Evolutionary conservation across 2,329 filamentous ascomycete genomes (phyloP).

Genomic region (Monosporascus sp.): DNA sequence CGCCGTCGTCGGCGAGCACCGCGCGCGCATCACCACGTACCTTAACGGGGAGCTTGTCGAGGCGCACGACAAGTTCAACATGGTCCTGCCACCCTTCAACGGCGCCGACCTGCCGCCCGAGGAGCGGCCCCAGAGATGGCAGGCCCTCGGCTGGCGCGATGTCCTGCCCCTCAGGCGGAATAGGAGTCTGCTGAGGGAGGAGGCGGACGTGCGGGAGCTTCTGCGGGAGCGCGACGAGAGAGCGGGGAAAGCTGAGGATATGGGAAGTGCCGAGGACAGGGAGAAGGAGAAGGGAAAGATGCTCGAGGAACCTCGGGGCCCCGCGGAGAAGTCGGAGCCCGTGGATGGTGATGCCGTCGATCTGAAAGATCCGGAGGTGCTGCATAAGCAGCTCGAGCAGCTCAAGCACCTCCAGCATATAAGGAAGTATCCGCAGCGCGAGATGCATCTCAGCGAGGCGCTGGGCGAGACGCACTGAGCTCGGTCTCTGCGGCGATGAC

Average conservation of each 20-base stretch:
- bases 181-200: background rate
- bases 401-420: background rate
- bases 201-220: background rate
- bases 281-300: background rate
- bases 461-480: background rate
- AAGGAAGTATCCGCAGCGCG: background rate
- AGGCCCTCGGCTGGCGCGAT: background rate
- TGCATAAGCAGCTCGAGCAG: background rate
- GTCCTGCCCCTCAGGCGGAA: background rate
- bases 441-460: background rate
- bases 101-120: background rate
- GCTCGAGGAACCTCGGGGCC: too few relatives aligned
- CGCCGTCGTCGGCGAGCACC: background rate
- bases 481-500: too few relatives aligned
- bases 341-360: too few relatives aligned
- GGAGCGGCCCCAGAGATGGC: background rate
- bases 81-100: background rate
- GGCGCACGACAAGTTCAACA: background rate
- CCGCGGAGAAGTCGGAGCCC: too few relatives aligned
- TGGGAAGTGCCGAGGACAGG: background rate
- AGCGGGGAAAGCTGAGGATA: background rate
- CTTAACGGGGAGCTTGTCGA: background rate
- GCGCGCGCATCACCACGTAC: background rate
- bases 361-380: background rate
- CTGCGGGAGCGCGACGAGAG: background rate